Conservation (phyloP, 2,329 filamentous ascomycete genomes). For the Monilinia fructigena region DNA sequence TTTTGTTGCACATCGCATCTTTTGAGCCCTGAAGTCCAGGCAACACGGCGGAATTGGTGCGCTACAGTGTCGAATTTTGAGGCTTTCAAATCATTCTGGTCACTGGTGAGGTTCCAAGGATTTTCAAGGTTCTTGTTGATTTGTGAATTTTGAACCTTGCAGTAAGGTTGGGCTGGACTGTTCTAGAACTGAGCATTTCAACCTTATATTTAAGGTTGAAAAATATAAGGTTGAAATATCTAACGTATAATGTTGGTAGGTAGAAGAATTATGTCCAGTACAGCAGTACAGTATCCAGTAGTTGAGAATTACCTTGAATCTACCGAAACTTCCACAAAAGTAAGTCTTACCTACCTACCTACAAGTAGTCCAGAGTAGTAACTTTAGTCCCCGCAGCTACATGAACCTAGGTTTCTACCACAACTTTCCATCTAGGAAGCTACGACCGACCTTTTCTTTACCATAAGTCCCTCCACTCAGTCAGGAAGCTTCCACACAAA, state of each 20-base stretch:
- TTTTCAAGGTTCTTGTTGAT: background rate
- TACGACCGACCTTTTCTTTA: too few relatives aligned
- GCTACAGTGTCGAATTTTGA: slow-evolving; percentile 9
- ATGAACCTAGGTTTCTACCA: background rate
- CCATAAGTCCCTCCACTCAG: background rate
- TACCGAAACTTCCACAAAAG: slow-evolving; percentile 3
- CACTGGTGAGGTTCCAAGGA: background rate
- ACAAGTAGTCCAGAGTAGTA: background rate
- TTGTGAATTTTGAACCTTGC: too few relatives aligned
- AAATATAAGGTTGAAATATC: slow-evolving; percentile 5
- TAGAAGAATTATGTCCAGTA: background rate
- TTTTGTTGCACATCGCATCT: slow-evolving; percentile 28
- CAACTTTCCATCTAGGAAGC: background rate
- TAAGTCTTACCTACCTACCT: too few relatives aligned
- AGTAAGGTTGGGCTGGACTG: too few relatives aligned
- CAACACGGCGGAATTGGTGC: slow-evolving; percentile 21
- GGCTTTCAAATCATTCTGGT: slow-evolving; percentile 3
- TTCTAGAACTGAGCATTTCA: background rate
- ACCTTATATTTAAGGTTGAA: slow-evolving; percentile 13
- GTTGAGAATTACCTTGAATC: too few relatives aligned
- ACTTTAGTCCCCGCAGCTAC: slow-evolving; percentile 1
- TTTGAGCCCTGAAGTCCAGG: slow-evolving; percentile 27
- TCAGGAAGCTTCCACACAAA: background rate
- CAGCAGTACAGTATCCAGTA: too few relatives aligned
- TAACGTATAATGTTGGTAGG: too few relatives aligned